Conservation (phyloP, 2,329 filamentous ascomycete genomes). For the Aspergillus fijiensis region DNA sequence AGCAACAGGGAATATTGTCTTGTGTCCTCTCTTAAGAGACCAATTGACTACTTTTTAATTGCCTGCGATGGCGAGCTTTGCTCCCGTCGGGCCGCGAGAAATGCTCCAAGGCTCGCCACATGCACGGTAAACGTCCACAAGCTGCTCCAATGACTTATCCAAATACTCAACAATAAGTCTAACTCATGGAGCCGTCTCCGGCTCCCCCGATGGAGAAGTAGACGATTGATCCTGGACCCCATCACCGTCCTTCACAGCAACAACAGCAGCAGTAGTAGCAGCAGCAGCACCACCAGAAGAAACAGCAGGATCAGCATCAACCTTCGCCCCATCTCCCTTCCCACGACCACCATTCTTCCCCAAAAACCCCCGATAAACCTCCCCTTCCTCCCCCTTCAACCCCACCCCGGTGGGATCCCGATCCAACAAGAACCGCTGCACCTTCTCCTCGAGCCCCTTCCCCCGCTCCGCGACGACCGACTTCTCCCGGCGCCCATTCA, state of each 20-base stretch:
- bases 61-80: no score
- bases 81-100: no score
- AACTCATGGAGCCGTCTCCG: no score
- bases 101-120: no score
- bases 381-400: slow-evolving; percentile 45
- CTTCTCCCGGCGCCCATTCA: slow-evolving; percentile 55
- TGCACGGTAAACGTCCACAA: no score
- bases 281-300: background rate
- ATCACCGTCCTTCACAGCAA: background rate
- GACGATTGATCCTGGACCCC: no score
- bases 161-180: no score
- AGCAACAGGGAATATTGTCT: no score
- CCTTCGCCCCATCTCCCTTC: background rate
- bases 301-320: background rate
- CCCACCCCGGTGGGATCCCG: slow-evolving; percentile 59
- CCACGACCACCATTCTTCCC: background rate
- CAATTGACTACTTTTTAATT: no score
- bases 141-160: no score
- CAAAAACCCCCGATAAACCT: slow-evolving; percentile 40
- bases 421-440: slow-evolving; percentile 74
- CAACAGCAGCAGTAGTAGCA: background rate
- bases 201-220: no score
- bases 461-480: slow-evolving; percentile 30
- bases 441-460: slow-evolving; percentile 59
- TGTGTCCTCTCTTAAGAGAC: no score